phyloP scores from a whole-genome alignment of 1,284 basidiomycete species.

The Trichosporon sp. region DNA sequence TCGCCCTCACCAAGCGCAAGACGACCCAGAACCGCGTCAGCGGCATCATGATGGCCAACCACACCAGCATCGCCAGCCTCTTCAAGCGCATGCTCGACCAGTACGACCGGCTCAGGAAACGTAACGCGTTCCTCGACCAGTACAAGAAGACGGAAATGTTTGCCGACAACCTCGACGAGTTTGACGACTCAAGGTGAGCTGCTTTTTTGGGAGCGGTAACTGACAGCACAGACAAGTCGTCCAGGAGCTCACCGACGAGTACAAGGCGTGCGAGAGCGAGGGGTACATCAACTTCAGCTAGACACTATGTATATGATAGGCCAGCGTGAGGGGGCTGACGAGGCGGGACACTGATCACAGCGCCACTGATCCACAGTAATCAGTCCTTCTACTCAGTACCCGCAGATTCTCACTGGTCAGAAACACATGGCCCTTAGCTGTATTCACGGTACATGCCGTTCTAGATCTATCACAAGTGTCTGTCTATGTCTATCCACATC shows the following conservation, averaged over 20 bases:
- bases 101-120: conserved; percentile 79
- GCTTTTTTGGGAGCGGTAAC: neutral
- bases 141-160: conserved; percentile 98
- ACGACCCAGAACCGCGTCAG: conserved; percentile 92
- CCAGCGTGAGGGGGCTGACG: neutral
- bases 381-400: no score
- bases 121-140: conserved; percentile 94
- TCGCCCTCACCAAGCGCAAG: conserved; percentile 85
- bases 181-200: conserved; percentile 78
- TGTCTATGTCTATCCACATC: neutral
- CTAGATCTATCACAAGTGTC: neutral
- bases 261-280: conserved; percentile 83
- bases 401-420: no score
- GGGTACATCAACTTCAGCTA: conserved; percentile 63
- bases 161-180: conserved; percentile 83
- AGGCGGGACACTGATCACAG: no score
- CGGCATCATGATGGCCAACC: conserved; percentile 97
- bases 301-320: neutral
- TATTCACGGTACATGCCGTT: no score
- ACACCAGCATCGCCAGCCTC: conserved; percentile 94
- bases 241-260: conserved; percentile 79
- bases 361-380: no score
- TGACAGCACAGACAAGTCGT: conserved; percentile 64
- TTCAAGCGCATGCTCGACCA: conserved; percentile 96
- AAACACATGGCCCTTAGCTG: no score